phyloP scores from a whole-genome alignment of 2,329 filamentous ascomycete genomes.

The Triangularia verruculosa region DNA sequence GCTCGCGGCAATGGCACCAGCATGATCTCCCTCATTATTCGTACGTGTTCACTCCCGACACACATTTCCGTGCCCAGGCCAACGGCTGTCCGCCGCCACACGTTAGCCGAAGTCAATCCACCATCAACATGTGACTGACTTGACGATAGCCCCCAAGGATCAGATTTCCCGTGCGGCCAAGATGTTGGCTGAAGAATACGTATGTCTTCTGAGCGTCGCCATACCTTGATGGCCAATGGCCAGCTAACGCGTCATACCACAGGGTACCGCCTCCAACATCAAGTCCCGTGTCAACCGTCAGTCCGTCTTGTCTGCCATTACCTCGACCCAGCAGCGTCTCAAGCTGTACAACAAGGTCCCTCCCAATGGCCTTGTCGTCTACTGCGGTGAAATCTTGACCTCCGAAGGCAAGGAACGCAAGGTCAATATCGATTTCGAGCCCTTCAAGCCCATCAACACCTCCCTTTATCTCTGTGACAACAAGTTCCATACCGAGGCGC shows the following conservation, averaged over 20 bases:
- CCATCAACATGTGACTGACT: conserved; percentile 19
- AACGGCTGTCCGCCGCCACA: not conserved
- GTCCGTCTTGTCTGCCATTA: conserved; percentile 96
- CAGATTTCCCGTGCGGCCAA: conserved; percentile 94
- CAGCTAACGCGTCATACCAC: conserved; percentile 19
- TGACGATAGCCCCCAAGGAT: conserved; percentile 79
- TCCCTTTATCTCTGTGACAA: conserved; percentile 99
- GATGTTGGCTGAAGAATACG: conserved; percentile 99
- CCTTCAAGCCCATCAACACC: conserved; percentile 99
- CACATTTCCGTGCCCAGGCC: not conserved
- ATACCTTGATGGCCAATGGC: conserved; percentile 1
- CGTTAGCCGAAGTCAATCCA: not conserved
- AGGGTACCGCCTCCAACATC: conserved; percentile 99
- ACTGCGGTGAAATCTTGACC: conserved; percentile 99
- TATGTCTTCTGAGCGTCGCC: conserved; percentile 44
- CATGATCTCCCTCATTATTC: conserved; percentile 99
- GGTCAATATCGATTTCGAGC: conserved; percentile 99
- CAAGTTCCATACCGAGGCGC: conserved; percentile 97
- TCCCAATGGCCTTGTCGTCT: conserved; percentile 94
- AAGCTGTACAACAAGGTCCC: conserved; percentile 99
- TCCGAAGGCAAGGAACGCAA: conserved; percentile 98
- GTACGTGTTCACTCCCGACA: conserved; percentile 51
- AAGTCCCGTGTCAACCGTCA: conserved; percentile 99
- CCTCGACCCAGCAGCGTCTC: conserved; percentile 96
- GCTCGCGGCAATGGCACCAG: conserved; percentile 97